Evolutionary conservation across 495 filamentous ascomycete genomes (phyloP).

Genomic region (Talaromyces wortmannii): DNA sequence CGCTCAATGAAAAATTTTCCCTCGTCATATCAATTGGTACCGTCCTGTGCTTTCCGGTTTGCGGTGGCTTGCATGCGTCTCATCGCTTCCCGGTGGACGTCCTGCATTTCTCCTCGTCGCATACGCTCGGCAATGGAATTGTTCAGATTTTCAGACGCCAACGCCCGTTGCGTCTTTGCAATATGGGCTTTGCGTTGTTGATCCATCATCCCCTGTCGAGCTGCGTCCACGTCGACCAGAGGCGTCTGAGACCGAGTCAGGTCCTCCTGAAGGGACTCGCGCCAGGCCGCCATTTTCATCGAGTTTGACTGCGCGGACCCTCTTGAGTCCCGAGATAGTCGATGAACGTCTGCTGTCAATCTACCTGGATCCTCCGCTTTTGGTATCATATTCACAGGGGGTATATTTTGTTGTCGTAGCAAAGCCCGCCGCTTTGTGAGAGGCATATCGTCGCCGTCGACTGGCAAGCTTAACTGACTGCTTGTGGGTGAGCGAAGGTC

Average conservation of each 20-base stretch:
- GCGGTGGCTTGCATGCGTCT: slow-evolving; percentile 73
- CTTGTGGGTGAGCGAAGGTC: slow-evolving; percentile 9
- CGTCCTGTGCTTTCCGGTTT: slow-evolving; percentile 21
- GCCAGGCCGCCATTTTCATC: slow-evolving; percentile 68
- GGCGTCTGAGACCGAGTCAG: slow-evolving; percentile 30
- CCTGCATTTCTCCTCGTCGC: slow-evolving; percentile 67
- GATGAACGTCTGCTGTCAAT: slow-evolving; percentile 5
- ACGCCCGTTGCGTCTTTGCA: slow-evolving; percentile 39
- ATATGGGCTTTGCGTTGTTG: slow-evolving; percentile 33
- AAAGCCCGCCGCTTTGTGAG: slow-evolving; percentile 59
- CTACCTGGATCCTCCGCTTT: slow-evolving; percentile 4
- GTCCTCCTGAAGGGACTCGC: slow-evolving; percentile 63
- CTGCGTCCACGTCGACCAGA: slow-evolving; percentile 14
- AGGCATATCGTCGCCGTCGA: slow-evolving; percentile 64
- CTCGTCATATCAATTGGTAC: too few relatives aligned
- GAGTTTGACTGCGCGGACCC: slow-evolving; percentile 24
- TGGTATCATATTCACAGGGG: neutral
- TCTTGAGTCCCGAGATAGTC: slow-evolving; percentile 6
- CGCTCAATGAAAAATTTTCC: too few relatives aligned
- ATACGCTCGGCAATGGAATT: slow-evolving; percentile 65
- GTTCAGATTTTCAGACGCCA: slow-evolving; percentile 29
- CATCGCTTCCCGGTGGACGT: slow-evolving; percentile 75
- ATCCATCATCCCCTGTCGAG: slow-evolving; percentile 29
- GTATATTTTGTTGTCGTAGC: slow-evolving; percentile 27
- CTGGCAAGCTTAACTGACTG: slow-evolving; percentile 14